Percentiles rank a stretch among this genome's conserved stretches.
These are phyloP conservation scores for Ustilago trichophora DNA, from an alignment of 1,284 basidiomycete species.

Conservation along the genomic window DNA sequence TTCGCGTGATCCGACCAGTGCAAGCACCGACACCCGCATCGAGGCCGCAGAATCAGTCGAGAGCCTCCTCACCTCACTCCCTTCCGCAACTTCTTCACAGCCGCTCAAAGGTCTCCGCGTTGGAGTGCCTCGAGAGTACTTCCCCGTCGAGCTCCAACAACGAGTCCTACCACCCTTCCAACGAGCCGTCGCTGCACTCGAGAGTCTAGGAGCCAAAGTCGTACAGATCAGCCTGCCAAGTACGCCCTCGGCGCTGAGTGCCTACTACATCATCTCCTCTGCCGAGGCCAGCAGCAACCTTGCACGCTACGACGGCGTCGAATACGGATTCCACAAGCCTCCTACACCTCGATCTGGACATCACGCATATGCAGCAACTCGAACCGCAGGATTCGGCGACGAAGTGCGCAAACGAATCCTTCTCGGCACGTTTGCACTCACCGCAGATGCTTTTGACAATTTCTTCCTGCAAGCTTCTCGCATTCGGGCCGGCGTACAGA, in stretches of 20 bases:
- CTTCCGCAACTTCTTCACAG: slow-evolving; percentile 1
- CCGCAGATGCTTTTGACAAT: slow-evolving; percentile 92
- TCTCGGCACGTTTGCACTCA: slow-evolving; percentile 90
- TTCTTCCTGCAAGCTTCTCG: slow-evolving; percentile 92
- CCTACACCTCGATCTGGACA: slow-evolving; percentile 3
- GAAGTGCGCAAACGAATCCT: slow-evolving; percentile 89
- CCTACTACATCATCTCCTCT: slow-evolving; percentile 93
- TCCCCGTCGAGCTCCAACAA: slow-evolving; percentile 76
- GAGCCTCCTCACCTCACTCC: slow-evolving; percentile 2
- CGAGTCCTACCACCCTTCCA: slow-evolving; percentile 71
- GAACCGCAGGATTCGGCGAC: slow-evolving; percentile 77
- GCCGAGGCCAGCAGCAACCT: slow-evolving; percentile 95
- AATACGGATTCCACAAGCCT: slow-evolving; percentile 68
- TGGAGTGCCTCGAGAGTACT: slow-evolving; percentile 81
- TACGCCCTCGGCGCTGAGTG: slow-evolving; percentile 81
- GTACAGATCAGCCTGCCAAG: slow-evolving; percentile 80
- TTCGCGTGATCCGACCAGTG: slow-evolving; percentile 81
- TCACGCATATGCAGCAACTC: slow-evolving; percentile 57
- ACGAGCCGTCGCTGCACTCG: slow-evolving; percentile 71
- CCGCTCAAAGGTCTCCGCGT: slow-evolving; percentile 71
- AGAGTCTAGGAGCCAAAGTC: slow-evolving; percentile 75
- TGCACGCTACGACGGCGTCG: slow-evolving; percentile 86
- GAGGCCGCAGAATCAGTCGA: slow-evolving; percentile 8
- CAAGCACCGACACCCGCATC: slow-evolving; percentile 29
- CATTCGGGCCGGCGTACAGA: slow-evolving; percentile 76